phyloP scores from a whole-genome alignment of 768 basidiomycete genomes.

The Hydnum rufescens region DNA sequence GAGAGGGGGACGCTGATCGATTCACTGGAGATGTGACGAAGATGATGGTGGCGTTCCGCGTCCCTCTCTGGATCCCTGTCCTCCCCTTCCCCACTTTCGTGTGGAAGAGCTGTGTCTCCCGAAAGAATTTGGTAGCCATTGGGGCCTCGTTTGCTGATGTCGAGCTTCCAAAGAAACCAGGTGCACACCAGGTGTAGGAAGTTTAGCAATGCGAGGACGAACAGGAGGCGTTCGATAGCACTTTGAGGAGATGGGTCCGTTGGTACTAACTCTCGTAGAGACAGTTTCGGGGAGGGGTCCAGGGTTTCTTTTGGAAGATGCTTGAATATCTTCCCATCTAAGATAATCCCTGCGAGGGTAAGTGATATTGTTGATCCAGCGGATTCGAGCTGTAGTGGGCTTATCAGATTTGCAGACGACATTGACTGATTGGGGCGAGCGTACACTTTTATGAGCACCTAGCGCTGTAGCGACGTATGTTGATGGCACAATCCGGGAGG shows the following conservation, averaged over 20 bases:
- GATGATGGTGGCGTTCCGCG: too few species aligned
- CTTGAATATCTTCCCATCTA: slow-evolving; percentile 28
- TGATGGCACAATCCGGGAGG: slow-evolving; percentile 45
- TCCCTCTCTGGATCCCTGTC: too few species aligned
- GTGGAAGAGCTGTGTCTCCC: too few species aligned
- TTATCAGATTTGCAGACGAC: neutral
- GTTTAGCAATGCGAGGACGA: neutral
- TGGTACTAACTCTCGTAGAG: neutral
- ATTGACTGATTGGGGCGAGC: slow-evolving; percentile 21
- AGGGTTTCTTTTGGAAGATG: slow-evolving; percentile 16
- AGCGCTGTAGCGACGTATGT: slow-evolving; percentile 64
- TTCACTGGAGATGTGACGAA: too few species aligned
- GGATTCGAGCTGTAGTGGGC: slow-evolving; percentile 43
- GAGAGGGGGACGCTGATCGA: too few species aligned
- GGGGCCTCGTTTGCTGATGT: slow-evolving; percentile 11
- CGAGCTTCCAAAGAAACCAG: too few species aligned
- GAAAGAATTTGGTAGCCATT: too few species aligned
- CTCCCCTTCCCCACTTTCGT: too few species aligned
- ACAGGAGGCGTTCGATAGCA: neutral
- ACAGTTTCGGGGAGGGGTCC: slow-evolving; percentile 5
- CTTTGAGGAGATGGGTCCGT: slow-evolving; percentile 5
- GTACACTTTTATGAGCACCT: slow-evolving; percentile 58
- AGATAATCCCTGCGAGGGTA: slow-evolving; percentile 46
- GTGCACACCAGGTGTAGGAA: neutral
- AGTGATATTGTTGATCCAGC: slow-evolving; percentile 54